Evolutionary conservation across 2,329 filamentous ascomycete genomes (phyloP), one percentile per base, ranked within the genome.

Genomic region (Ophiostoma ips): DNA sequence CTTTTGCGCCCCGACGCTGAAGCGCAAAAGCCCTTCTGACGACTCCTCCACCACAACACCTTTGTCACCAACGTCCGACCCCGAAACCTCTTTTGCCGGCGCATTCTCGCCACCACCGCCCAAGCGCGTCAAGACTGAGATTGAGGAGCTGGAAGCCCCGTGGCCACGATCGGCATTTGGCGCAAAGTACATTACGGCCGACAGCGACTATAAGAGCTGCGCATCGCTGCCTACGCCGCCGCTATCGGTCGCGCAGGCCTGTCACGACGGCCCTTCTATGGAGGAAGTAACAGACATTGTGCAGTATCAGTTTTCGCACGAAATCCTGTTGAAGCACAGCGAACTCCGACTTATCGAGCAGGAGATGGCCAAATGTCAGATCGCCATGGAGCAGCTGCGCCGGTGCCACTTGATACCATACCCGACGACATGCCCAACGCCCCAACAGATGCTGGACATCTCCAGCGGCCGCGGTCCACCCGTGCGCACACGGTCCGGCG

Each of bases 271-370:
- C 45, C 47, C 54, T 55, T 61, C 68, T 56, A 55, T 75, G 58
- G 68, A 81, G 35, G 70, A 69, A 52, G 75, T 83, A 55, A 79
- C 79, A 61, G 81, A 89, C 58, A 75, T 76, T 34, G 84, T 96
- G 62, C 83, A 88, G 62, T 81, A 87, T 55, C 85, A 95, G 66
- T 83, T 96, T 64, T 86, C 88, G 60, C 77, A 92, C 57, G 89
- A 95, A 69, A 89, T 96, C 49, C 70, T 96, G 55, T 70, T 94
- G 63, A 96, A 95, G 72, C 92, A 98, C 66, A 81, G 92, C 60
- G 92, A 98, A 69, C 70, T 96, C 53, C 86, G 89, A 51, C 73
- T 95, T 58, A 95, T 96, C 64, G 87, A 96, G 62, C 88, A 95
- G 67, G 92, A 96, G 68, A 76, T 96, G 56, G 90, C 87, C 56